A percentile compares a stretch with the other conserved stretches of the same genome.
Evolutionary conservation across 495 filamentous ascomycete species (phyloP).

Genomic region (Penicillium arizonense): DNA sequence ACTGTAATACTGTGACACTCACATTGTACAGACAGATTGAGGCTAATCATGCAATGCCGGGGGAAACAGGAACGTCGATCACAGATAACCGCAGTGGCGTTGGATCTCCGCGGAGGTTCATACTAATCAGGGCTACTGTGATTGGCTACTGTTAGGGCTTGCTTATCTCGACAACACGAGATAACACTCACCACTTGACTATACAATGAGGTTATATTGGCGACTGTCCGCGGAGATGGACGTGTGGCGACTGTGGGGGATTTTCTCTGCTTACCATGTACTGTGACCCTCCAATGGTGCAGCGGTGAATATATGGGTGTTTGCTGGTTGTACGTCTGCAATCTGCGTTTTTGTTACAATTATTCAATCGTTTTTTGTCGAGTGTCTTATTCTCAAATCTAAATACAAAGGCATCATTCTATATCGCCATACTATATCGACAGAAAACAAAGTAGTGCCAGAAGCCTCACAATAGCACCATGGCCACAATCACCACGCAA

Average conservation of each 20-base stretch:
- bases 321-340: too few relatives aligned
- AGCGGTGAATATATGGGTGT: too few relatives aligned
- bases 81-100: neutral
- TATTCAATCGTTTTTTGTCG: too few relatives aligned
- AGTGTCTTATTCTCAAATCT: too few relatives aligned
- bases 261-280: too few relatives aligned
- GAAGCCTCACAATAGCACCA: conserved; percentile 5
- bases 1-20: neutral
- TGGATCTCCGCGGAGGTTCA: conserved; percentile 14
- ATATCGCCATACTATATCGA: neutral
- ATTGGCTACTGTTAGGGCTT: conserved; percentile 3
- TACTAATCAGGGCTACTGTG: neutral
- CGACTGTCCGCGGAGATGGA: too few relatives aligned
- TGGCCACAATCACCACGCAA: conserved; percentile 32
- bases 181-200: neutral
- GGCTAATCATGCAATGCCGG: neutral
- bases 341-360: too few relatives aligned
- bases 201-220: neutral
- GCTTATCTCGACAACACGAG: neutral
- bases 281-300: too few relatives aligned
- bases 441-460: neutral
- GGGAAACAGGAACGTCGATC: conserved; percentile 9
- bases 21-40: neutral
- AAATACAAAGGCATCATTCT: too few relatives aligned
- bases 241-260: too few relatives aligned